Evolutionary conservation across 1,284 basidiomycete genomes (phyloP), one percentile per base, ranked within the genome.

Genomic region (Microstroma glucosiphilum): DNA sequence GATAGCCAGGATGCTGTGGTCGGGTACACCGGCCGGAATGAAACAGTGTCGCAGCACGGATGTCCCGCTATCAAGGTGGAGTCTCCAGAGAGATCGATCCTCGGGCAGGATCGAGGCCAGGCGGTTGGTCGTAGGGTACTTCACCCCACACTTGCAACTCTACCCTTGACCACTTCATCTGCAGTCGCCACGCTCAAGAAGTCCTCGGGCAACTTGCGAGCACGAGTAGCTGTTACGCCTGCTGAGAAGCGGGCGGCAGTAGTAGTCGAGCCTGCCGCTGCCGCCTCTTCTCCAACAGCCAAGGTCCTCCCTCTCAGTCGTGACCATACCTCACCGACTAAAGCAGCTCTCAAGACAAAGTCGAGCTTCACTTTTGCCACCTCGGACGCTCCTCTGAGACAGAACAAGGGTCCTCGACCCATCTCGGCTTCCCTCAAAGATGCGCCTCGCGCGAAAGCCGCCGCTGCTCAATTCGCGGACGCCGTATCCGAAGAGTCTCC

Each of bases 331-430:
- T 41, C 43, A n/a, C 48, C 60, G 2, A 58, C 26, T 25, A 69
- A 69, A 55, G 19, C 56, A 7, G 54, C 61, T 6, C 46, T 68
- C 1, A 66, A 69, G 61, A 55, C 19, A 6, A 66, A 64, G 43
- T 59, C 58, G 12, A 68, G 67, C 59, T 69, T 69, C 57, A 67
- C 64, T 8, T 69, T 67, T 62, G 67, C 67, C 12, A 69, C 65
- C 13, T 26, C 40, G 13, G 40, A 58, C n/a, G 51, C 56, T 8
- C 72, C 72, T 4, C 60, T 75, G 17, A 19, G 51, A 23, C 21
- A 23, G 21, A 25, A 19, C 21, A 48, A 48, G 21, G 43, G 17
- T 48, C 30, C 30, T 37, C 30, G 30, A 37, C 17, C 17, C 17
- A 21, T 21, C 13, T n/a, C 43, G n/a, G 19, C 15, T 19, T 26